A percentile compares a stretch with the other conserved stretches of the same genome.
Evolutionary conservation across 106 monocot genomes (phyloP).

Genomic region (Dioscorea zingiberensis): DNA sequence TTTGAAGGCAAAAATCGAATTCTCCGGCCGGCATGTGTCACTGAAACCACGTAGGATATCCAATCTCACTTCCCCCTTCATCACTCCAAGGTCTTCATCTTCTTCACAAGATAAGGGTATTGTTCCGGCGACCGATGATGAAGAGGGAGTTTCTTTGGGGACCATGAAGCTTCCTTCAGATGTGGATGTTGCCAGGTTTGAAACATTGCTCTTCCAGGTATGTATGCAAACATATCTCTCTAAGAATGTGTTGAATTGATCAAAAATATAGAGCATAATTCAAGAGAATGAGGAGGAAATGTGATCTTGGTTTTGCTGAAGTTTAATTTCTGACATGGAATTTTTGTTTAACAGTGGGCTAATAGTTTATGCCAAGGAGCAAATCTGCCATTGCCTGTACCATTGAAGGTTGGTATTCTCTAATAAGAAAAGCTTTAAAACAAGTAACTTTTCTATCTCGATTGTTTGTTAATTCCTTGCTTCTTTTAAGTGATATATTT

Average conservation of each 20-base stretch:
- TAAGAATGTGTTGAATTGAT: neutral
- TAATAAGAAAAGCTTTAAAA: neutral
- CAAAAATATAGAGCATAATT: neutral
- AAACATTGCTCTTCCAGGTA: conserved; percentile 57
- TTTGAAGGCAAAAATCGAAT: neutral
- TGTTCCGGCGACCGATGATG: conserved; percentile 11
- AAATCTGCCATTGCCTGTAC: conserved; percentile 72
- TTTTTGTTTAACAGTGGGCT: conserved; percentile 57
- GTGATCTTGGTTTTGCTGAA: neutral
- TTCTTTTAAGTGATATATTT: neutral
- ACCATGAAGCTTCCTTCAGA: conserved; percentile 58
- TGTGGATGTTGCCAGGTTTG: conserved; percentile 41
- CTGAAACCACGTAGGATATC: neutral
- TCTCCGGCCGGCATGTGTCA: neutral
- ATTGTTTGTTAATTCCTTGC: neutral
- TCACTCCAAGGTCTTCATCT: conserved; percentile 17
- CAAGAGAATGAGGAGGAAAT: neutral
- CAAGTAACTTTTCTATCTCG: no score
- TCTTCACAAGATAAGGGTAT: conserved; percentile 3
- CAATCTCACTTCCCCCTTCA: neutral
- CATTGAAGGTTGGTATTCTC: conserved; percentile 57
- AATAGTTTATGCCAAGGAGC: conserved; percentile 93
- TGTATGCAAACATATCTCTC: neutral
- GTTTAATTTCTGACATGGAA: neutral
- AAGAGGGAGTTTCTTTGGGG: conserved; percentile 57